A percentile compares a stretch with the other conserved stretches of the same genome.
These are phyloP conservation scores for Amanita exitialis DNA, from an alignment of 768 basidiomycete species.

Conservation along the genomic window DNA sequence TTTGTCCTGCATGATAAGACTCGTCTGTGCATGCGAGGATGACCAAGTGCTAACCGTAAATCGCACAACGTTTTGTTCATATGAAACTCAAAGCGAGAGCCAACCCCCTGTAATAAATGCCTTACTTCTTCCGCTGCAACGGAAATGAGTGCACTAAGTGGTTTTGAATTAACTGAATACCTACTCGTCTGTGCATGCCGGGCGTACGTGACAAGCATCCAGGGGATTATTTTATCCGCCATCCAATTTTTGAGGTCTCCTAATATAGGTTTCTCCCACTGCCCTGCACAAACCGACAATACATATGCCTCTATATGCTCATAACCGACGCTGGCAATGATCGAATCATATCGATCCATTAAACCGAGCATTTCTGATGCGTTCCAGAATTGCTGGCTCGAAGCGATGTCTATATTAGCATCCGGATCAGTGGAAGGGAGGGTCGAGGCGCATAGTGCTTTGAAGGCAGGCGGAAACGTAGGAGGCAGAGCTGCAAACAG, in stretches of 20 bases:
- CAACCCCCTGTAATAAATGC: slow-evolving; percentile 64
- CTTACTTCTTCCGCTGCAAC: slow-evolving; percentile 60
- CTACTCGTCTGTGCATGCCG: slow-evolving; percentile 48
- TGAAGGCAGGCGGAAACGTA: slow-evolving; percentile 58
- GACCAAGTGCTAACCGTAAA: slow-evolving; percentile 48
- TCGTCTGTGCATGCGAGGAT: not conserved
- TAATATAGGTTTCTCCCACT: slow-evolving; percentile 63
- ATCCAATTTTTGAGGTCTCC: slow-evolving; percentile 64
- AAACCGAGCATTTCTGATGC: slow-evolving; percentile 65
- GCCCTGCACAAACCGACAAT: slow-evolving; percentile 47
- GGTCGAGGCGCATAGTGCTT: slow-evolving; percentile 51
- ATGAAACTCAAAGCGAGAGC: slow-evolving; percentile 84
- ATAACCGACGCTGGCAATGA: slow-evolving; percentile 78
- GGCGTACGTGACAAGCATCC: slow-evolving; percentile 80
- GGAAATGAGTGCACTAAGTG: slow-evolving; percentile 1
- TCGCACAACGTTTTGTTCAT: slow-evolving; percentile 88
- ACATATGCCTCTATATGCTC: slow-evolving; percentile 78
- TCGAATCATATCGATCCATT: slow-evolving; percentile 72
- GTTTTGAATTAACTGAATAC: slow-evolving; percentile 12
- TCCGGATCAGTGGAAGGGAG: slow-evolving; percentile 26
- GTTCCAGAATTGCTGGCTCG: slow-evolving; percentile 31
- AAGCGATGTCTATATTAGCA: not conserved
- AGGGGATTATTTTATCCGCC: slow-evolving; percentile 66
- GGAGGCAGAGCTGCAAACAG: slow-evolving; percentile 65
- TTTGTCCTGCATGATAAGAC: slow-evolving; percentile 33